phyloP scores from a whole-genome alignment of 2,329 filamentous ascomycete species.

The Colletotrichum siamense region DNA sequence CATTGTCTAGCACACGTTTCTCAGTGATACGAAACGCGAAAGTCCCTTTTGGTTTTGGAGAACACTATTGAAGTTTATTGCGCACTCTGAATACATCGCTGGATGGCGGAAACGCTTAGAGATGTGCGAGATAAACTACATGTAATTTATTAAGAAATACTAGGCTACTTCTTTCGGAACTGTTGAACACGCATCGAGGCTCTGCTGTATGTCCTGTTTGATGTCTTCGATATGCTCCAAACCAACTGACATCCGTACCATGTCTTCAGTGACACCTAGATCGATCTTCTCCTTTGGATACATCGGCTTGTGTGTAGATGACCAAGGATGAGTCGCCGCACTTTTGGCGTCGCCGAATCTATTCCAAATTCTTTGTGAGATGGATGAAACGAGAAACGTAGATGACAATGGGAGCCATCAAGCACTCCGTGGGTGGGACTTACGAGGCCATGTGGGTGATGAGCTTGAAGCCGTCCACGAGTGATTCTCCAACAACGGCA shows the following conservation, averaged over 20 bases:
- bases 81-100: background rate
- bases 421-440: background rate
- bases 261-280: background rate
- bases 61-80: background rate
- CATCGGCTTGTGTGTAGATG: background rate
- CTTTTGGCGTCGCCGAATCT: background rate
- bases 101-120: accelerated
- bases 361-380: background rate
- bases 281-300: background rate
- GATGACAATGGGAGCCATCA: background rate
- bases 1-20: accelerated
- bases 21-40: background rate
- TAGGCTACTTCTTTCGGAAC: background rate
- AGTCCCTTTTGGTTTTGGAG: accelerated
- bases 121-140: accelerated
- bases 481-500: background rate
- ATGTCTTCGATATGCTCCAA: background rate
- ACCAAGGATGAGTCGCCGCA: background rate
- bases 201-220: background rate
- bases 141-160: accelerated
- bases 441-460: background rate
- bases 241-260: background rate
- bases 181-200: background rate
- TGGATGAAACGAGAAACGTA: no score
- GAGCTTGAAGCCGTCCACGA: background rate